Conservation (phyloP, 1,284 basidiomycete species). For the Rhodofomes roseus region DNA sequence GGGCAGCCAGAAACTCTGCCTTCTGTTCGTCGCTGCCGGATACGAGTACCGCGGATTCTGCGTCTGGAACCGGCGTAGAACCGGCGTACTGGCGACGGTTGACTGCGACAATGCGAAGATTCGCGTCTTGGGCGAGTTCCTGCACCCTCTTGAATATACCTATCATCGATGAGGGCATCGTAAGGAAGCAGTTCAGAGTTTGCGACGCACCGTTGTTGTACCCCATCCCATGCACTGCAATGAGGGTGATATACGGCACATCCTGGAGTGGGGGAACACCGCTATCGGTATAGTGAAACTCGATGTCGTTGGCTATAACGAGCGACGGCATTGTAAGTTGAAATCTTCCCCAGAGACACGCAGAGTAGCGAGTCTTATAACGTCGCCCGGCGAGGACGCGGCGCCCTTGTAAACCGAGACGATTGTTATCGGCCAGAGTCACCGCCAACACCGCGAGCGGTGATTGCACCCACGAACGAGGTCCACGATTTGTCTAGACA, state of each 20-base stretch:
- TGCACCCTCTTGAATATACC: neutral
- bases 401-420: too few species aligned
- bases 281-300: slow-evolving; percentile 2
- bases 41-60: neutral
- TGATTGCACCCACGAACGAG: too few species aligned
- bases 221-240: slow-evolving; percentile 3
- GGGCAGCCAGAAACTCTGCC: neutral
- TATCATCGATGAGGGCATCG: neutral
- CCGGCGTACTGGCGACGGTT: slow-evolving; percentile 9
- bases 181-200: too few species aligned
- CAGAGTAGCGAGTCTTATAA: too few species aligned
- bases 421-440: too few species aligned
- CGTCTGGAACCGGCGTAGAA: slow-evolving; percentile 1
- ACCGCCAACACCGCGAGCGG: too few species aligned
- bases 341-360: too few species aligned
- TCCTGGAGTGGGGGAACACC: neutral
- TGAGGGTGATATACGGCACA: slow-evolving; percentile 1
- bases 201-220: neutral
- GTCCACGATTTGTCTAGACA: too few species aligned
- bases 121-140: neutral
- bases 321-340: neutral
- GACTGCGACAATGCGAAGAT: slow-evolving; percentile 6
- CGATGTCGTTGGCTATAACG: neutral
- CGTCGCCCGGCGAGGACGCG: too few species aligned
- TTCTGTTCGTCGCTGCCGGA: neutral